Percentiles rank a stretch among this genome's conserved stretches.
These are phyloP conservation scores for Conticribra weissflogii DNA, from an alignment of 108 stramenopile genomes.

Conservation along the genomic window DNA sequence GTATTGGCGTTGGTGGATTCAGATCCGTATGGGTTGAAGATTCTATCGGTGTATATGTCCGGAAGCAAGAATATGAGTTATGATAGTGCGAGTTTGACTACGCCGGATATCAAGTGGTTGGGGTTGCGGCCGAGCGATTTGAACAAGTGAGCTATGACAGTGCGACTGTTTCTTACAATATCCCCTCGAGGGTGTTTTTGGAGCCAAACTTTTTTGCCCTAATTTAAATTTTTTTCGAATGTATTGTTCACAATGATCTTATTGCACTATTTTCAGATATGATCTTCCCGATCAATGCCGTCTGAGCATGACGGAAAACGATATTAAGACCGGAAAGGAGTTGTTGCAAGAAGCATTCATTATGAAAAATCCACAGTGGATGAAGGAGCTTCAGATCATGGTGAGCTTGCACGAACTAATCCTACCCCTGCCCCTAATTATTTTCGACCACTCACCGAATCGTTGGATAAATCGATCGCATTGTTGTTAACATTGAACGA, in stretches of 20 bases:
- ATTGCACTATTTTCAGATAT: conserved; percentile 38
- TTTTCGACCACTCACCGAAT: no score
- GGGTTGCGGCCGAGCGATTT: conserved; percentile 95
- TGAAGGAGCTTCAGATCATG: conserved; percentile 95
- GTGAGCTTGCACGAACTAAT: conserved; percentile 49
- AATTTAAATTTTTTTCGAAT: no score
- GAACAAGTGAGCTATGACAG: conserved; percentile 61
- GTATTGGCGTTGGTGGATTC: conserved; percentile 96
- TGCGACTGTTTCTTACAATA: no score
- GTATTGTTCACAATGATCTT: no score
- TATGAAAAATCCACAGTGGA: conserved; percentile 94
- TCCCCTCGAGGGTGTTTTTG: no score
- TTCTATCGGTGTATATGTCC: conserved; percentile 93
- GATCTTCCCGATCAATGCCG: conserved; percentile 92
- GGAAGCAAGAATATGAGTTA: conserved; percentile 97
- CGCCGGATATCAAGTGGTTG: conserved; percentile 97
- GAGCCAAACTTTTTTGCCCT: no score
- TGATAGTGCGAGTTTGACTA: conserved; percentile 94
- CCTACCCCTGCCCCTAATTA: no score
- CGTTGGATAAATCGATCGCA: no score
- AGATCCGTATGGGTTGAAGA: conserved; percentile 98
- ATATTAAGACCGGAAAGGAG: conserved; percentile 97
- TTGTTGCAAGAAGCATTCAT: conserved; percentile 96
- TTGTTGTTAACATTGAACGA: no score
- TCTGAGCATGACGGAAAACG: conserved; percentile 94